These are phyloP conservation scores for Dalechampia spathulata DNA, from an alignment of 441 rosid genomes.

Conservation along the genomic window DNA sequence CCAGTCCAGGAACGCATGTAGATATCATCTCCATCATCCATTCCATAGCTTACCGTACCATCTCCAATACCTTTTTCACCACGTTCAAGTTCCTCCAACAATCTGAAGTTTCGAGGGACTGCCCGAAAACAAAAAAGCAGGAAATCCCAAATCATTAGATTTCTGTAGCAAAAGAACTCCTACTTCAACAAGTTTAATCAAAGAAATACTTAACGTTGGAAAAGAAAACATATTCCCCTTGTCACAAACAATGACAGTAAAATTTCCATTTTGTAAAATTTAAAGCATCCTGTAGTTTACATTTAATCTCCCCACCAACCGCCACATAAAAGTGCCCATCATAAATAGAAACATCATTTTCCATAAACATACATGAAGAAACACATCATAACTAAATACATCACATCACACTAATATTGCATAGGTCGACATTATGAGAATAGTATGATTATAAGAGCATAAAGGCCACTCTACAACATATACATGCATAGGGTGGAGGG, in stretches of 20 bases:
- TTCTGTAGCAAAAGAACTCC: conserved; percentile 6
- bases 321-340: too few species aligned
- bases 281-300: too few species aligned
- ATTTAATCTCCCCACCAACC: too few species aligned
- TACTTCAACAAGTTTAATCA: conserved; percentile 1
- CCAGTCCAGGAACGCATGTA: conserved; percentile 99
- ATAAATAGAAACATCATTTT: neutral
- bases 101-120: conserved; percentile 94
- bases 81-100: conserved; percentile 96
- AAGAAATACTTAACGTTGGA: neutral
- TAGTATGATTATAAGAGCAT: neutral
- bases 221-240: neutral
- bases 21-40: conserved; percentile 98
- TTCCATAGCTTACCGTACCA: conserved; percentile 96
- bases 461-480: too few species aligned
- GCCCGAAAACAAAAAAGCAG: conserved; percentile 14
- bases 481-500: too few species aligned
- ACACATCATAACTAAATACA: neutral
- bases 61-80: conserved; percentile 99
- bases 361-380: neutral
- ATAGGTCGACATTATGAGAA: neutral
- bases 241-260: neutral
- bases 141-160: neutral
- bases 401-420: neutral
- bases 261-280: too few species aligned